A percentile compares a stretch with the other conserved stretches of the same genome.
phyloP scores from a whole-genome alignment of 148 eudicot genomes.

The Drosera capensis region DNA sequence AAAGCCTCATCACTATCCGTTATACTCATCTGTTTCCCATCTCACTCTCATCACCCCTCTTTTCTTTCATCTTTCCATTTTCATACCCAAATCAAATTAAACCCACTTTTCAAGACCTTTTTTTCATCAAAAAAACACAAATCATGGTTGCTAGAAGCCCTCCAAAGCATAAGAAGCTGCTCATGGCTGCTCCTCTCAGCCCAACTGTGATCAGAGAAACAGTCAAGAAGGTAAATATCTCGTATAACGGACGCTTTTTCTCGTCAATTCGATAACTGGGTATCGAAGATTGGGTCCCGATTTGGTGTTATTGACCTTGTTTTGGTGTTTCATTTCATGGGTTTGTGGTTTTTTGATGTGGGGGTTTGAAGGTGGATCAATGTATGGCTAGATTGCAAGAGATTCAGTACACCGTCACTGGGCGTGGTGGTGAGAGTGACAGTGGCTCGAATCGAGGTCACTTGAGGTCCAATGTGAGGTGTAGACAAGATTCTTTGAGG shows the following conservation, averaged over 20 bases:
- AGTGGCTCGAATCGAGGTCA: constrained; percentile 53
- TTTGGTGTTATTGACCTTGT: neutral
- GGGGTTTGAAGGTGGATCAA: constrained; percentile 53
- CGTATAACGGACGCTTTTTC: neutral
- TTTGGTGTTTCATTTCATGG: neutral
- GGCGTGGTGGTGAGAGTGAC: constrained; percentile 52
- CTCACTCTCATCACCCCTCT: too few species aligned
- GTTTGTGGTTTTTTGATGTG: neutral
- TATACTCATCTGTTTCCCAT: too few species aligned
- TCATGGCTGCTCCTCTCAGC: constrained; percentile 59
- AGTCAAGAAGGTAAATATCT: constrained; percentile 40
- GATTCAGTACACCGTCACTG: constrained; percentile 69
- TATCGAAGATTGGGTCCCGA: neutral
- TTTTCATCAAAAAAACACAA: too few species aligned
- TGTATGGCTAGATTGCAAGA: constrained; percentile 90
- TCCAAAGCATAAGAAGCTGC: constrained; percentile 36
- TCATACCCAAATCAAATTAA: too few species aligned
- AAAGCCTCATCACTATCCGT: too few species aligned
- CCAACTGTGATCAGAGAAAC: constrained; percentile 71
- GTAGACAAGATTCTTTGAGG: constrained; percentile 76
- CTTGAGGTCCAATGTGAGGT: constrained; percentile 48
- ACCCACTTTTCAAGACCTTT: too few species aligned
- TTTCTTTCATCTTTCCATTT: too few species aligned
- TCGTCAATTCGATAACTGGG: neutral
- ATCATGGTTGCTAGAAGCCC: constrained; percentile 96